Base-by-base conservation (phyloP, 2,329 filamentous ascomycete genomes). In the Alternaria burnsii region DNA sequence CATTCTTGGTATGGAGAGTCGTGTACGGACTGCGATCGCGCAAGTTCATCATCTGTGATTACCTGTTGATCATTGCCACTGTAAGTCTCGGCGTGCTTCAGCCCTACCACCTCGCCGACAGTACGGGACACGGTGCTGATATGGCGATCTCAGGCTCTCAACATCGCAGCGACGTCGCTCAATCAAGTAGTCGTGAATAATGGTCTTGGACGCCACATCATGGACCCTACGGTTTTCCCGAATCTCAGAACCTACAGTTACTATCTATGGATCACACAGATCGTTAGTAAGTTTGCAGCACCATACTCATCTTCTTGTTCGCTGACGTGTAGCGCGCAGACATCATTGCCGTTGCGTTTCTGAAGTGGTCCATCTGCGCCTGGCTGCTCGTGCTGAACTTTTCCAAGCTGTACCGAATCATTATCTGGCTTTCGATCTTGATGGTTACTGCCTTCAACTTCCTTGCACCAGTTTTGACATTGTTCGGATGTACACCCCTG, bases 311-410 rank as follows among this genome's bases (percentile, higher is more conserved):
- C 26, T 10, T 10, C 4, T 42, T n/a, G 16, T 20, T 51, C 44
- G 28, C 54, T 57, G 11, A 57, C 3, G n/a, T 4, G 3, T 11
- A 5, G 10, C 4, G 26, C 12, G 2, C 26, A 60, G 58, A 76
- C 52, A 66, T 75, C 32, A 60, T 74, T 8, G 72, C 67, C 14
- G 67, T 76, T 18, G 71, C 71, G n/a, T 58, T 72, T 8, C 54
- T 76, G 9, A 75, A 75, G 41, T 71, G 65, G 66, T 71, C 71
- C 4, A 75, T 76, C 9, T 75, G 73, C 47, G 67, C 72, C 2
- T 75, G 72, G 59, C 58, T 76, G 3, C 55, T 76, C 7, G 64
- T 68, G 14, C 66, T 76, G 18, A 73, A 76, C 22, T 73, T 75
- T 47, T 71, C 71, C 12, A 72, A 24, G 24, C 14, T 66, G 3